These are phyloP conservation scores for Eustoma russellianum DNA, from an alignment of 257 asterid genomes.

Conservation along the genomic window DNA sequence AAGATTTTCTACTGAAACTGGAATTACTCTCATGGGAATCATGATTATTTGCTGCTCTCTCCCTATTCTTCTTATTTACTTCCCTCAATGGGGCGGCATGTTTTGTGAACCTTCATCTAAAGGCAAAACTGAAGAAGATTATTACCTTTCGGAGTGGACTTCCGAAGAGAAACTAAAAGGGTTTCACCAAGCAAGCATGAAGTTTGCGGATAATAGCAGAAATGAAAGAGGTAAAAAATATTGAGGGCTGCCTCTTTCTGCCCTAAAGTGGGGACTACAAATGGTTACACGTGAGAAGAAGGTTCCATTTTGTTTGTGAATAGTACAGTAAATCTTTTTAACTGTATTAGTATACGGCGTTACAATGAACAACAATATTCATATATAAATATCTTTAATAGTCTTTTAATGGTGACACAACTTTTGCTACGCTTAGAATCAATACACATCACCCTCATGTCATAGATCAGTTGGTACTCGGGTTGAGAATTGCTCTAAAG, in stretches of 20 bases:
- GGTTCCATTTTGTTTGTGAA: too few relatives aligned
- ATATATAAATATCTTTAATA: too few relatives aligned
- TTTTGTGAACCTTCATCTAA: slow-evolving; percentile 49
- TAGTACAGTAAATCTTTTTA: not conserved
- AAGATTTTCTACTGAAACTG: slow-evolving; percentile 52
- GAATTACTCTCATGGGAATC: slow-evolving; percentile 68
- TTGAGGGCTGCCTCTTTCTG: slow-evolving; percentile 15
- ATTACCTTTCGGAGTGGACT: slow-evolving; percentile 74
- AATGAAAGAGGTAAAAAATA: slow-evolving; percentile 53
- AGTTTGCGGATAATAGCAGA: slow-evolving; percentile 63
- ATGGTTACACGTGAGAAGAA: slow-evolving; percentile 6
- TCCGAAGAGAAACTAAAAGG: slow-evolving; percentile 43
- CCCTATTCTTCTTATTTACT: slow-evolving; percentile 40
- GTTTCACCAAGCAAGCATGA: slow-evolving; percentile 51
- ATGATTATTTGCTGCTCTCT: slow-evolving; percentile 63
- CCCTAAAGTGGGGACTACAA: slow-evolving; percentile 22
- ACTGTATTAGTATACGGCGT: too few relatives aligned
- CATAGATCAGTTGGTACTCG: too few relatives aligned
- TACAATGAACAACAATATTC: too few relatives aligned
- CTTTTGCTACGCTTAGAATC: too few relatives aligned
- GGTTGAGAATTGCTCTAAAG: too few relatives aligned
- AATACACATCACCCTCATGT: too few relatives aligned
- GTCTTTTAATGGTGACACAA: too few relatives aligned
- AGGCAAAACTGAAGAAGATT: slow-evolving; percentile 61
- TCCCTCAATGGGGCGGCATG: slow-evolving; percentile 98